Evolutionary conservation across 2,329 filamentous ascomycete genomes (phyloP), one percentile per base, ranked within the genome.

Genomic region (Microascus cirrosus): DNA sequence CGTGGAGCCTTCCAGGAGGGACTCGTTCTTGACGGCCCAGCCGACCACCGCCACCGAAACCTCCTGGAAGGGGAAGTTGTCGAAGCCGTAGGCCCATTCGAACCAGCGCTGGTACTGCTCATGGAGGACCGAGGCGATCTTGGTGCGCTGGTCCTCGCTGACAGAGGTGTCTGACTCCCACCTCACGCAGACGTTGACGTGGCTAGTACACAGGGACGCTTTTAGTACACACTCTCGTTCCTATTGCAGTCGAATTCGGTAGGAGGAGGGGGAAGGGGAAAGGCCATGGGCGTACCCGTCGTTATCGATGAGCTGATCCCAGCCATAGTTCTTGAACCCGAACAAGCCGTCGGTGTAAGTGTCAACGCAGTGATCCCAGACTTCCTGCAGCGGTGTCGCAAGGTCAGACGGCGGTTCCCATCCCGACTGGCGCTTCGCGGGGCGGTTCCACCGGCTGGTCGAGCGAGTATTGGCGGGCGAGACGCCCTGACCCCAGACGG

Each of bases 11-110:
- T 74, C 60, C 22, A 75, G 68, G 18, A 73, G 65, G 34, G 57
- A 63, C 58, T 65, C 67, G 59, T 73, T 65, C 52, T 65, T 70
- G 58, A 74, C 73, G 1, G 74, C 74, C 69, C 72, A 77, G 20
- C 73, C 74, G 22, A 75, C 72, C 10, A 77, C 71, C 35, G 69
- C 67, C 39, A 70, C 64, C 53, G 73, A 68, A 55, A 77, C 66
- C 3, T 68, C 67, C 54, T 63, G 61, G 55, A 70, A 75, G 7
- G 74, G 74, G 63, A 74, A 77, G 56, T 69, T 69, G 39, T 76
- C 74, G 54, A 70, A 77, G 18, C 73, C 73, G 22, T 72, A 70
- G 45, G 76, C 67, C 61, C 71, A 69, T 57, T 71, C 70, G 58
- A 73, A 73, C 73, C 72, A 76, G 59, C 70, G 70, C 55, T 69